Percentiles rank a stretch among this genome's conserved stretches.
phyloP scores from a whole-genome alignment of 169 alveolate genomes.

The Perkinsus olseni region DNA sequence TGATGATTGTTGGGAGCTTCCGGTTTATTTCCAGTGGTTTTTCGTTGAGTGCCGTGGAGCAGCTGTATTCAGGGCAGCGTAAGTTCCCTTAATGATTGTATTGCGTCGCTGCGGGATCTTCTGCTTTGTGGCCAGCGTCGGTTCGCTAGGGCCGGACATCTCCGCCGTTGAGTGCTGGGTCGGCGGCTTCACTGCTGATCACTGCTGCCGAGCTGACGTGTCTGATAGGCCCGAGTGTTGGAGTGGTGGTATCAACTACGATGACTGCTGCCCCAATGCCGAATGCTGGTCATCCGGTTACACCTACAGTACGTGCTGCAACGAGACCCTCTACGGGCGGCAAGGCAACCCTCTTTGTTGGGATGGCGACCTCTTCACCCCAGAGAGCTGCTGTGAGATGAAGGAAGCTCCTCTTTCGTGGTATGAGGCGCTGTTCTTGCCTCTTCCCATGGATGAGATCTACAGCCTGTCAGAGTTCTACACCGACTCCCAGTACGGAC shows the following conservation, averaged over 20 bases:
- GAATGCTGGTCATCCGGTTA: conserved; percentile 1
- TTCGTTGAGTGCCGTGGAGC: too few relatives aligned
- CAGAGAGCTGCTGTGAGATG: conserved; percentile 5
- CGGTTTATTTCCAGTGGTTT: too few relatives aligned
- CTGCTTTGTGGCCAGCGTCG: not conserved
- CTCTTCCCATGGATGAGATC: not conserved
- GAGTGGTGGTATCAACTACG: not conserved
- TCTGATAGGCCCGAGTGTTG: not conserved
- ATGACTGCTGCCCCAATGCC: conserved; percentile 7
- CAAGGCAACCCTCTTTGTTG: conserved; percentile 5
- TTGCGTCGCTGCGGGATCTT: not conserved
- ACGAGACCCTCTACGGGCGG: not conserved
- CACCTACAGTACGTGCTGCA: conserved; percentile 4
- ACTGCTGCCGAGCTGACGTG: not conserved
- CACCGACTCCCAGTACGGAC: conserved; percentile 11
- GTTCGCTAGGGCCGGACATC: not conserved
- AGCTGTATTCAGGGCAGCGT: too few relatives aligned
- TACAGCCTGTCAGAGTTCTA: conserved; percentile 3
- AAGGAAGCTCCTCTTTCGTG: not conserved
- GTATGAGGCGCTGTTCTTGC: not conserved
- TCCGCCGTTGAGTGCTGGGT: not conserved
- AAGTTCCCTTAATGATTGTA: too few relatives aligned
- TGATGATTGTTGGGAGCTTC: too few relatives aligned
- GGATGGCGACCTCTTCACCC: conserved; percentile 1
- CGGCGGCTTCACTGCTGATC: not conserved